Evolutionary conservation across 768 basidiomycete genomes (phyloP).

Genomic region (Boletus speciosus): DNA sequence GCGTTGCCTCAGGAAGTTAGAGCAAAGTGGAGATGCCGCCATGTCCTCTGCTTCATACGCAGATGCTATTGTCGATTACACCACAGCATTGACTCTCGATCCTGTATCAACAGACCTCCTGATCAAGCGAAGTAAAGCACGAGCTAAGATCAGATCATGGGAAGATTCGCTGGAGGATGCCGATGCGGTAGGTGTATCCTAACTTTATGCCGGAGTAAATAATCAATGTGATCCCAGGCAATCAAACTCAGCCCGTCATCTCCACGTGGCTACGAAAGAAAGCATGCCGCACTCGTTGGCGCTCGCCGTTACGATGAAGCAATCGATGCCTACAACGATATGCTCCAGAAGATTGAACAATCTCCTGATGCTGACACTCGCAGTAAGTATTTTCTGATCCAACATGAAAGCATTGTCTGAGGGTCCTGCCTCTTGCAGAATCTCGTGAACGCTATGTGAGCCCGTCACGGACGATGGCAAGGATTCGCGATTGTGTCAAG

Average conservation of each 20-base stretch:
- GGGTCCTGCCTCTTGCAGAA: no score
- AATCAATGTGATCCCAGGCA: no score
- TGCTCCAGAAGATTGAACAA: neutral
- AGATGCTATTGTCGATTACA: no score
- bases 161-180: neutral
- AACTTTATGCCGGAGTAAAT: no score
- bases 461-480: no score
- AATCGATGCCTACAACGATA: neutral
- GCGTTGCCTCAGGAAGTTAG: no score
- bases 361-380: no score
- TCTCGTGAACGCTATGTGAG: no score
- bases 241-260: neutral
- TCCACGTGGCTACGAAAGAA: conserved; percentile 1
- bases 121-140: neutral
- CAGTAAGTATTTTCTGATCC: no score
- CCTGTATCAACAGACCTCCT: neutral
- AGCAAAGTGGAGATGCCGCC: no score
- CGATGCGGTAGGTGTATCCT: neutral
- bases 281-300: neutral
- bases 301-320: neutral
- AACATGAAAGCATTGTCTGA: no score
- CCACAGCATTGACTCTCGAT: neutral
- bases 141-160: neutral
- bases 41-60: neutral
- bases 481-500: neutral